Evolutionary conservation across 306 rosid species (phyloP), one percentile per base, ranked within the genome.

Genomic region (Pueraria montana): DNA sequence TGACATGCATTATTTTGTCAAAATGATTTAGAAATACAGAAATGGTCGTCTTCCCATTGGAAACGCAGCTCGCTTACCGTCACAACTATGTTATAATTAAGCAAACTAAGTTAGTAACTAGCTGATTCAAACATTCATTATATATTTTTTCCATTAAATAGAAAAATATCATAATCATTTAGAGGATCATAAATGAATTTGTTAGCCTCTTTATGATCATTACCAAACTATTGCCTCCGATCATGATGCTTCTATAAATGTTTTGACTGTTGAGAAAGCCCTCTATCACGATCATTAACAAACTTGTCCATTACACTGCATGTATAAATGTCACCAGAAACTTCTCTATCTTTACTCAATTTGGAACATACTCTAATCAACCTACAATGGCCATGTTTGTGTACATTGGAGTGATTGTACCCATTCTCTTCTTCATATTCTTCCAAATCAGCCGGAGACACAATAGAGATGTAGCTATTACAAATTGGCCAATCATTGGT

Each of bases 401-500:
- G 3, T 59, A 2, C 6, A 50, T 55, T 18, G 17, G 11, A 17
- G 13, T 70, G 2, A 42, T 65, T 32, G 20, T 27, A 23, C 32
- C 63, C 16, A 30, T 68, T 74, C 11, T 84, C 34, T 78, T 27
- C 24, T 40, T 72, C 23, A 26, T 63, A 3, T 12, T 82, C 18
- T 24, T 74, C 24, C 11, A 20, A 3, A 52, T n/a, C 43, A 71
- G 5, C 17, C 23, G 79, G 80, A 80, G 49, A 40, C 23, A 17
- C 13, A 43, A 59, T 30, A 72, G 42, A 74, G 21, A 50, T 78
- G 66, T 0, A 21, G 5, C 11, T 9, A 0, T 21, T 11, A 10
- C 61, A 10, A 24, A 38, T 43, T 83, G 82, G 87, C 89, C 86
- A 4, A 30, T 84, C 2, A 0, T 84, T 7, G 88, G 91, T 4